Conservation (phyloP, 2,329 filamentous ascomycete species). For the Aspergillus sp. region DNA sequence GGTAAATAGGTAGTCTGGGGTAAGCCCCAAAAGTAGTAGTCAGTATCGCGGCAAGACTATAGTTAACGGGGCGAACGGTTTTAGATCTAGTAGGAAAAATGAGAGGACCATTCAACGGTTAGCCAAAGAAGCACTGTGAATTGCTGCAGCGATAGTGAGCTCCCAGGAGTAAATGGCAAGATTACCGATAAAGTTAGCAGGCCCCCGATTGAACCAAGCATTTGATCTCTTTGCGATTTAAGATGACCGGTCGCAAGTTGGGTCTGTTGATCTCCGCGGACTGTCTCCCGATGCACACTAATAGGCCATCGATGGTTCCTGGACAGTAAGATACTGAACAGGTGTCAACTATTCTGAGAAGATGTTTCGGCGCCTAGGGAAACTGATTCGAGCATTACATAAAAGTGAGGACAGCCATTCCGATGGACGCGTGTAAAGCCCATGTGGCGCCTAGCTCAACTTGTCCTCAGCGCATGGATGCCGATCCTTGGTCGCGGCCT, state of each 20-base stretch:
- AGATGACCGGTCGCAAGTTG: background rate
- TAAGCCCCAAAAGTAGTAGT: background rate
- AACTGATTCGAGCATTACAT: background rate
- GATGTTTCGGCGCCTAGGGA: background rate
- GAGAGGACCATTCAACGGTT: background rate
- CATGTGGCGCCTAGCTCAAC: background rate
- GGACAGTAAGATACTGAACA: background rate
- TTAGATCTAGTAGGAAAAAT: background rate
- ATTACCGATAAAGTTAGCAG: background rate
- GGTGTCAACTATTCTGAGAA: background rate
- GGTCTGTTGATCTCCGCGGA: background rate
- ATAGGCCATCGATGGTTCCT: background rate
- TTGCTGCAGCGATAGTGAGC: background rate
- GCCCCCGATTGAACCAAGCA: background rate
- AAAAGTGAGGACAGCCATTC: background rate
- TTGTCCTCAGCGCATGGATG: constrained; percentile 1
- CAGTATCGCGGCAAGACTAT: background rate
- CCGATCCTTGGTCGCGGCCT: constrained; percentile 5
- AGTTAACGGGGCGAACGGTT: background rate
- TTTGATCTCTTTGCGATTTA: background rate
- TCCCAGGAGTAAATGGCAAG: background rate
- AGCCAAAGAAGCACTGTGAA: background rate
- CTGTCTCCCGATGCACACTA: background rate
- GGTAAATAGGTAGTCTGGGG: background rate
- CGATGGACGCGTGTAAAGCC: constrained; percentile 6